Base-by-base conservation (phyloP, 2,329 filamentous ascomycete species). In the Sclerotinia subarctica region DNA sequence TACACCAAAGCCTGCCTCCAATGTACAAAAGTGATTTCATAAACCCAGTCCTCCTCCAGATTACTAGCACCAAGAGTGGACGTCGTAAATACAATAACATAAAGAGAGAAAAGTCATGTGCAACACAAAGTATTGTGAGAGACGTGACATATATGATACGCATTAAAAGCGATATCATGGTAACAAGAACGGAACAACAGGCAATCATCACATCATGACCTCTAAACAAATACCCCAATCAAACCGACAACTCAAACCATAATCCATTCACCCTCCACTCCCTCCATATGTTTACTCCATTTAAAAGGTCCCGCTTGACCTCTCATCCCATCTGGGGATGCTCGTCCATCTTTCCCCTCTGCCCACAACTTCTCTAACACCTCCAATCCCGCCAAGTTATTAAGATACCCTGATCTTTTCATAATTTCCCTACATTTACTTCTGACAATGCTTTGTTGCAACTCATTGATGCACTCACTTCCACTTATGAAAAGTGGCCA, bases 401-500 rank as follows among this genome's bases (percentile, higher is more conserved):
- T 97, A 83, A 93, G 92, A 80, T 97, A 97, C 1, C 94, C 94
- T 66, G 91, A 94, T 72, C 94, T 90, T 42, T 88, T 86, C 83
- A 94, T 93, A 72, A 97, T 94, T 76, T 94, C 93, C 56, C 89
- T 84, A 80, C 93, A 96, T 73, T 93, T 90, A 72, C 87, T 84
- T 65, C 93, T 88, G 64, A 97, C 90, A 69, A 94, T 87, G 68
- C 87, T 86, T 71, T 94, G 90, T 75, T 97, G 91, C 63, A 88
- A 82, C 74, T 91, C 88, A 72, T 92, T 90, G 71, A 95, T 90
- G 74, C 93, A 96, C 80, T 97, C 94, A 29, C 92, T 93, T 26
- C 94, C 94, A 0, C 90, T 89, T 64, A 97, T 90, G 77, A 97
- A 97, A 3, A 97, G 84, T 3, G 94, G 94, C 94, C 94, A 97